A percentile compares a stretch with the other conserved stretches of the same genome.
Evolutionary conservation across 2,329 filamentous ascomycete species (phyloP).

Genomic region (Cercospora canescens): DNA sequence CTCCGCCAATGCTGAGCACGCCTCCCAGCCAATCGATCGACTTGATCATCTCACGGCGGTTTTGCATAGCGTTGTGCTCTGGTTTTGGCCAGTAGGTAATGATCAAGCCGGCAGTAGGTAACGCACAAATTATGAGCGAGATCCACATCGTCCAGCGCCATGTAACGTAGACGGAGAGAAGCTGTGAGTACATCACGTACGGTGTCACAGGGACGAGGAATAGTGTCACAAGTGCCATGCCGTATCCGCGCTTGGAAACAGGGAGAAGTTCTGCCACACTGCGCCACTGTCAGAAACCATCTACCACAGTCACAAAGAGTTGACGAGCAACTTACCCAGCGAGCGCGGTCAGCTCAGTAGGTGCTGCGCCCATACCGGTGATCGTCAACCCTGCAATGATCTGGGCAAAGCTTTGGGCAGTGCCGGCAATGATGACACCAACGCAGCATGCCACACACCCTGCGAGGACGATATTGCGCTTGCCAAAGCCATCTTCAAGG

Average conservation of each 20-base stretch:
- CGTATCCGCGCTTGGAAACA: conserved; percentile 17
- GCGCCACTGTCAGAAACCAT: not conserved
- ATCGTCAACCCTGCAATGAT: conserved; percentile 14
- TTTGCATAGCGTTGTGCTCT: not conserved
- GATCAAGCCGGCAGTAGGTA: conserved; percentile 51
- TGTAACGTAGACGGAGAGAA: conserved; percentile 14
- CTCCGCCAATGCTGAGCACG: conserved; percentile 48
- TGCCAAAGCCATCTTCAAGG: conserved; percentile 17
- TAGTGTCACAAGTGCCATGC: conserved; percentile 13
- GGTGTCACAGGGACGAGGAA: conserved; percentile 18
- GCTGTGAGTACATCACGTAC: conserved; percentile 21
- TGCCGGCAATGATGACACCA: conserved; percentile 17
- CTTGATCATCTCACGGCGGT: conserved; percentile 36
- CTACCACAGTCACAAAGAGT: too few relatives aligned
- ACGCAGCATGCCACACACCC: conserved; percentile 9
- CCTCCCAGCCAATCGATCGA: conserved; percentile 54
- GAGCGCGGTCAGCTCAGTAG: conserved; percentile 19
- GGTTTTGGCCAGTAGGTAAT: conserved; percentile 16
- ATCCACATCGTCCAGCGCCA: conserved; percentile 18
- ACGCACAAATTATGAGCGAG: conserved; percentile 45
- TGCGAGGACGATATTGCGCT: conserved; percentile 15
- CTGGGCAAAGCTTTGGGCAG: conserved; percentile 15
- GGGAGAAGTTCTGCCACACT: conserved; percentile 14
- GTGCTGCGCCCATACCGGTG: conserved; percentile 16
- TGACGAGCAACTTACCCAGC: conserved; percentile 7